Conservation (phyloP, 345 rosid genomes). For the Dovyalis caffra region DNA sequence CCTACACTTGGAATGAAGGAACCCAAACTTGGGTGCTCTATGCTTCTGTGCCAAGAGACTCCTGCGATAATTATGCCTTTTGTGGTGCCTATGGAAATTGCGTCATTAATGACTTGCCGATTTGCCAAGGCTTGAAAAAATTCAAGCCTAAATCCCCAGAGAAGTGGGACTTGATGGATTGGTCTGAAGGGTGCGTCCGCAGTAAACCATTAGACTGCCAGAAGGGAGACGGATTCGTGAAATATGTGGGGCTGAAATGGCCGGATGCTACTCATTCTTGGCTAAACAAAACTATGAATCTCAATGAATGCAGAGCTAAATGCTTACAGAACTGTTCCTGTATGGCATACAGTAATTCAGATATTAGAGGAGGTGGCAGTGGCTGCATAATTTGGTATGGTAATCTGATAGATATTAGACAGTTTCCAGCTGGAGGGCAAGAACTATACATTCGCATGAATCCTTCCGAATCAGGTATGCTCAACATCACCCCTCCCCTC, state of each 20-base stretch:
- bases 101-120: background rate
- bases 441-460: conserved; percentile 7
- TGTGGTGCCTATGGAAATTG: conserved; percentile 23
- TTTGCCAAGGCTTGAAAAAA: conserved; percentile 13
- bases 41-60: background rate
- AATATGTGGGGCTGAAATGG: background rate
- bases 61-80: background rate
- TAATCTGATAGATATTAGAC: conserved; percentile 15
- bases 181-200: conserved; percentile 7
- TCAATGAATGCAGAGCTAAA: conserved; percentile 4
- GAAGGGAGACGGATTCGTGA: conserved; percentile 10
- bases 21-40: background rate
- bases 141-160: conserved; percentile 12
- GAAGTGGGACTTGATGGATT: conserved; percentile 1
- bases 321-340: conserved; percentile 23
- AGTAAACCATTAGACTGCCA: conserved; percentile 1
- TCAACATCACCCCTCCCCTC: too few species aligned
- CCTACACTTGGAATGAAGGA: background rate
- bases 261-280: conserved; percentile 16
- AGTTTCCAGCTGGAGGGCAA: background rate
- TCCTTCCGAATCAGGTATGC: conserved; percentile 14
- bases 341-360: conserved; percentile 4
- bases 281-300: conserved; percentile 6
- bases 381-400: conserved; percentile 19
- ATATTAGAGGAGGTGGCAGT: conserved; percentile 9